Evolutionary conservation across 164 flowering plant species (phyloP).

Genomic region (Macadamia tetraphylla): DNA sequence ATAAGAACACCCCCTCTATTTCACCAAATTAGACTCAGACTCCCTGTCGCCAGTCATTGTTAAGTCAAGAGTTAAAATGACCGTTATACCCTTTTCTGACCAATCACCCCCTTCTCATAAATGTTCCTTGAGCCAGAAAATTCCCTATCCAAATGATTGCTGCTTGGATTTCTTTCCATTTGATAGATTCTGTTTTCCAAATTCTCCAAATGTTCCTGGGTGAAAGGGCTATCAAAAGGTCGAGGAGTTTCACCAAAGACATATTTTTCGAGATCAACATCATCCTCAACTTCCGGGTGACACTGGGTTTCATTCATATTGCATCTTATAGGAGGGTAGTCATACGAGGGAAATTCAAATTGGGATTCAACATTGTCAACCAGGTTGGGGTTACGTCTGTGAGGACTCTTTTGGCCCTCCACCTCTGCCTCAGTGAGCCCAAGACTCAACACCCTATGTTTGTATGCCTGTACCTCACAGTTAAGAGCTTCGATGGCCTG

Average conservation of each 20-base stretch:
- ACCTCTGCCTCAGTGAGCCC: too few relatives aligned
- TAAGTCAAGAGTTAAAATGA: too few relatives aligned
- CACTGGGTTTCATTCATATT: conserved; percentile 8
- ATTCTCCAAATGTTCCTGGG: conserved; percentile 35
- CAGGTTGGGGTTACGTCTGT: too few relatives aligned
- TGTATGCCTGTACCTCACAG: conserved; percentile 81
- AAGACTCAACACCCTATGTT: conserved; percentile 48
- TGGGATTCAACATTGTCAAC: too few relatives aligned
- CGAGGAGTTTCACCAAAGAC: conserved; percentile 47
- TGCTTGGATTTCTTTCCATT: neutral
- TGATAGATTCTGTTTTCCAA: conserved; percentile 39
- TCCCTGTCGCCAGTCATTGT: too few relatives aligned
- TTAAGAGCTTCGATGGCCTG: conserved; percentile 66
- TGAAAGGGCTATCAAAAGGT: conserved; percentile 22
- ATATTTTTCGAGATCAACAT: conserved; percentile 64
- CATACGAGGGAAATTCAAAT: too few relatives aligned
- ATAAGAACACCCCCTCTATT: too few relatives aligned
- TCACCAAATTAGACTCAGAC: too few relatives aligned
- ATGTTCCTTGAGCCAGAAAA: conserved; percentile 35
- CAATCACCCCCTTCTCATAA: conserved; percentile 57
- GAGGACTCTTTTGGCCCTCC: too few relatives aligned
- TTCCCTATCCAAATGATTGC: conserved; percentile 19
- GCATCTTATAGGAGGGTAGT: too few relatives aligned
- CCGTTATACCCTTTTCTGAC: conserved; percentile 14
- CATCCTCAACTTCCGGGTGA: conserved; percentile 37